Evolutionary conservation across 176 grass and related monocot genomes (phyloP).

Genomic region (Triticum turgidum): DNA sequence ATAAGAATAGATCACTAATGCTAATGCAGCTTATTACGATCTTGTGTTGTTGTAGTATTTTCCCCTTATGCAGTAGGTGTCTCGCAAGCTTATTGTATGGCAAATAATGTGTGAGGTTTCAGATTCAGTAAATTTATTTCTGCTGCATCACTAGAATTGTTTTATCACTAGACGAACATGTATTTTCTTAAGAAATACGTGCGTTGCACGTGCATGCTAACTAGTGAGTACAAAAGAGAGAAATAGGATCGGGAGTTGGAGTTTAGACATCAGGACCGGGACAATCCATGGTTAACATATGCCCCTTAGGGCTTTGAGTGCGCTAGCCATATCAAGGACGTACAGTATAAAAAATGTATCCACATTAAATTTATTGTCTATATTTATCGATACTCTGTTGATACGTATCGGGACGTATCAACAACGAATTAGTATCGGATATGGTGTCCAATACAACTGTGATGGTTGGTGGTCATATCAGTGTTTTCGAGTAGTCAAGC

Average conservation of each 20-base stretch:
- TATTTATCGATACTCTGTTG: neutral
- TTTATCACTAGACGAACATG: too few relatives aligned
- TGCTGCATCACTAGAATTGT: too few relatives aligned
- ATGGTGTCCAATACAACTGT: neutral
- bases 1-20: too few relatives aligned
- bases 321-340: neutral
- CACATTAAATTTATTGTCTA: neutral
- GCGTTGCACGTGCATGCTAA: too few relatives aligned
- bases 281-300: neutral
- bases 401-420: neutral
- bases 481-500: neutral
- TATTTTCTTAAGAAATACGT: too few relatives aligned
- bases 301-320: neutral
- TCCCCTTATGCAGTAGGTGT: neutral
- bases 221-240: neutral
- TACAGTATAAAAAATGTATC: neutral
- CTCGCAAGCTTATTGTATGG: too few relatives aligned
- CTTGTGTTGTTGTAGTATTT: neutral
- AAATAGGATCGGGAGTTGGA: neutral
- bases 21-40: neutral
- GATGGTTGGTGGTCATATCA: neutral
- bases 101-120: too few relatives aligned
- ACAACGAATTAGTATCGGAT: neutral
- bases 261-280: neutral
- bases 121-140: too few relatives aligned